phyloP scores from a whole-genome alignment of 495 filamentous ascomycete species.

The Rostrohypoxylon terebratum region DNA sequence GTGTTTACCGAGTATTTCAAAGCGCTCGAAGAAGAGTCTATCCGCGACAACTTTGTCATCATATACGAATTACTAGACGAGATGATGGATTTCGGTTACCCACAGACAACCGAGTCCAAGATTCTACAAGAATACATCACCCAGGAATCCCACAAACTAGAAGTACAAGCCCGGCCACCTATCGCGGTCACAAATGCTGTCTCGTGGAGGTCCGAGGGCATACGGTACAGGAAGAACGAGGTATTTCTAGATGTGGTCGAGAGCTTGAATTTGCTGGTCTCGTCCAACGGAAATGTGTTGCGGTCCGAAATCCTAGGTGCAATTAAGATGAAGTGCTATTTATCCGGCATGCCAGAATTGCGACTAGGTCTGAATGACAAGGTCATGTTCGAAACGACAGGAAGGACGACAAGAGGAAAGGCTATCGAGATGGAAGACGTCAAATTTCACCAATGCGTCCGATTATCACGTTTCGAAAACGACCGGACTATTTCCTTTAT shows the following conservation, averaged over 20 bases:
- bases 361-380: slow-evolving; percentile 98
- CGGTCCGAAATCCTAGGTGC: slow-evolving; percentile 97
- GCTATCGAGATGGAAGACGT: slow-evolving; percentile 99
- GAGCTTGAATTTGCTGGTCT: slow-evolving; percentile 95
- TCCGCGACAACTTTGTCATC: slow-evolving; percentile 99
- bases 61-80: slow-evolving; percentile 99
- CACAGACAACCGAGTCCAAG: slow-evolving; percentile 98
- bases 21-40: slow-evolving; percentile 98
- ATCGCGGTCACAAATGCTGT: slow-evolving; percentile 99
- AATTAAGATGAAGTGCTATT: slow-evolving; percentile 99
- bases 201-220: slow-evolving; percentile 97
- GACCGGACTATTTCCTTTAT: slow-evolving; percentile 99
- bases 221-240: slow-evolving; percentile 99
- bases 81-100: slow-evolving; percentile 99
- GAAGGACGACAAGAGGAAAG: slow-evolving; percentile 93
- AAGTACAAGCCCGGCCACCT: slow-evolving; percentile 97
- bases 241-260: slow-evolving; percentile 99
- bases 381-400: slow-evolving; percentile 99
- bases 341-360: slow-evolving; percentile 98
- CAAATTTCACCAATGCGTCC: slow-evolving; percentile 99
- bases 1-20: slow-evolving; percentile 99
- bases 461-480: slow-evolving; percentile 95
- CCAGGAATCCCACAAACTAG: slow-evolving; percentile 98
- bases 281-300: slow-evolving; percentile 92
- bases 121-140: slow-evolving; percentile 99